Evolutionary conservation across 495 filamentous ascomycete species (phyloP).

Genomic region (Penicillium riverlandense): DNA sequence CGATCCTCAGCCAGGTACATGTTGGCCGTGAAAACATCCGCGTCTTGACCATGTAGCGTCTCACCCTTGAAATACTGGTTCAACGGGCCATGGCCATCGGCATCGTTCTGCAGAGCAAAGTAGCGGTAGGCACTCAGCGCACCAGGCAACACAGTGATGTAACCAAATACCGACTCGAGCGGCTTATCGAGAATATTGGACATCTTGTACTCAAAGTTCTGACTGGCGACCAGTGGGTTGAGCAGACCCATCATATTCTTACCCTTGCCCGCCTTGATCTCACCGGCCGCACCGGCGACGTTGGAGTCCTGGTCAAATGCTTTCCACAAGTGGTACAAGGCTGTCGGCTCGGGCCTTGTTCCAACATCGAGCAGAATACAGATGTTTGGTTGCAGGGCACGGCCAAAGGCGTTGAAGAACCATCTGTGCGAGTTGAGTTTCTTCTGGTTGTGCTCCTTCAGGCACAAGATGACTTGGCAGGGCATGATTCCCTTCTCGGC

Average conservation of each 20-base stretch:
- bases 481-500: conserved; percentile 99
- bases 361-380: conserved; percentile 96
- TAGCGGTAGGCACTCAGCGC: conserved; percentile 94
- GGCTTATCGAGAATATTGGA: conserved; percentile 98
- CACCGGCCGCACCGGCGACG: conserved; percentile 91
- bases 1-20: conserved; percentile 99
- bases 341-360: conserved; percentile 76
- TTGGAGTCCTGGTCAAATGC: conserved; percentile 96
- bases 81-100: conserved; percentile 87
- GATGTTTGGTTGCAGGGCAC: conserved; percentile 87
- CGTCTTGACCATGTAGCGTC: conserved; percentile 91
- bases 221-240: conserved; percentile 91
- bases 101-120: conserved; percentile 94
- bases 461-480: conserved; percentile 95
- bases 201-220: conserved; percentile 99
- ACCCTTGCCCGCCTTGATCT: conserved; percentile 95
- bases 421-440: conserved; percentile 98
- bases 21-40: conserved; percentile 97
- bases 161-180: conserved; percentile 93
- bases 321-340: conserved; percentile 98
- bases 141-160: conserved; percentile 94
- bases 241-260: conserved; percentile 73
- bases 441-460: conserved; percentile 97
- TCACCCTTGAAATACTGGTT: conserved; percentile 99
- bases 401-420: conserved; percentile 99